phyloP scores from a whole-genome alignment of 1,284 basidiomycete genomes.

The Ustilago trichophora region DNA sequence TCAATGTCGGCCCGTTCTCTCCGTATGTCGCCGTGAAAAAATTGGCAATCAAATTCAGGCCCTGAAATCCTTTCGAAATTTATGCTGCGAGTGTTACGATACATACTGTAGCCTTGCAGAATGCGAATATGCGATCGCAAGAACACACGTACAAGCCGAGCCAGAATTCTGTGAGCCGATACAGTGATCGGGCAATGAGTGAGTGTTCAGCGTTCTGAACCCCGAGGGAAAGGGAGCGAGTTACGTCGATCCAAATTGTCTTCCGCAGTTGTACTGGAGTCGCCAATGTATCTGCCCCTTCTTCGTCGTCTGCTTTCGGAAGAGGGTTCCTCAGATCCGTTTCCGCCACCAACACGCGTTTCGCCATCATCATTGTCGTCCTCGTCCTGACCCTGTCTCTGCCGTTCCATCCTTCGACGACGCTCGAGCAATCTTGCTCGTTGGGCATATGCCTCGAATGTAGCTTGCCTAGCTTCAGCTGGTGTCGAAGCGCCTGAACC shows the following conservation, averaged over 20 bases:
- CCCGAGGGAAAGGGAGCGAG: slow-evolving; percentile 28
- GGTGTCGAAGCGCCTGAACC: slow-evolving; percentile 37
- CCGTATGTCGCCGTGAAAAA: too few species aligned
- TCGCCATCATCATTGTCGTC: not conserved
- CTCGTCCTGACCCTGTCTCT: slow-evolving; percentile 2
- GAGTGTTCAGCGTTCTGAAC: slow-evolving; percentile 17
- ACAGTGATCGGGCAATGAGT: too few species aligned
- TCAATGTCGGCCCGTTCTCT: too few species aligned
- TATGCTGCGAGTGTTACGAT: too few species aligned
- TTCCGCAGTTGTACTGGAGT: not conserved
- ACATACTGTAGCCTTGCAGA: too few species aligned
- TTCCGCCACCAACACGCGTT: too few species aligned
- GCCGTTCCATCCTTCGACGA: slow-evolving; percentile 17
- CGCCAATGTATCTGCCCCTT: slow-evolving; percentile 9
- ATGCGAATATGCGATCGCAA: too few species aligned
- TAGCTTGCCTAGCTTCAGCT: slow-evolving; percentile 34
- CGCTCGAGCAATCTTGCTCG: slow-evolving; percentile 29
- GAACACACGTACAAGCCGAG: too few species aligned
- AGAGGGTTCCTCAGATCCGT: slow-evolving; percentile 7
- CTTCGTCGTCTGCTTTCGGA: slow-evolving; percentile 13
- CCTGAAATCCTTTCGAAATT: not conserved
- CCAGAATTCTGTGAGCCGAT: too few species aligned
- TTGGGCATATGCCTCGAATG: slow-evolving; percentile 42
- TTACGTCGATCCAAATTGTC: slow-evolving; percentile 7
- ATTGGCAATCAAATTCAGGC: slow-evolving; percentile 10